Base-by-base conservation (phyloP, 257 asterid genomes). In the Perilla frutescens region DNA sequence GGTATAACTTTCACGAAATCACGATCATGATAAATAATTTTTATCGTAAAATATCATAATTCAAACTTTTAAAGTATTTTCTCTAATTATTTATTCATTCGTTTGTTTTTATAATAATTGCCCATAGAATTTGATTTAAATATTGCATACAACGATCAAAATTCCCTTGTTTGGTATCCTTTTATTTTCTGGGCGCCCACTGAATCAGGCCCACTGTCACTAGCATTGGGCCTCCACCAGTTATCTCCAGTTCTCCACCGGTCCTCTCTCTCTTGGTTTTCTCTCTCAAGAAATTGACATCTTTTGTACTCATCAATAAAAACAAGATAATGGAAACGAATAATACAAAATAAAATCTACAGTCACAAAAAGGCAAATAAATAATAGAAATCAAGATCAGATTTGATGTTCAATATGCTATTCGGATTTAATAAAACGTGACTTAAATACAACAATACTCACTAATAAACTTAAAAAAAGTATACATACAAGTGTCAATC, bases 171-270 rank as follows among this genome's bases (percentile, higher is more conserved):
- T 66, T 75, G 62, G 57, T 41, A 10, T 14, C 39, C 8, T 49
- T 49, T 68, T 29, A 37, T 43, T 70, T 43, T 72, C 11, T 48
- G 48, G 71, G 13, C 45, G 44, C 53, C 74, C 71, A 12, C 55
- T 3, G 67, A 50, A 32, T 58, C 1, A 40, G 71, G 75, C 78
- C 70, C 81, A 72, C 74, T 29, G 20, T 31, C 37, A 29, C n/a
- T 36, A 11, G 51, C n/a, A 71, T 20, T 48, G 65, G 74, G 73
- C 66, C 74, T 43, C 71, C 77, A 60, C 66, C 57, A n/a, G 0
- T 49, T 62, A 13, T 50, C 66, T 45, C 20, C 48, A 12, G 9
- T 12, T 8, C 3, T 60, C 20, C 39, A 9, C 6, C 6, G 34
- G 12, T 10, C 57, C 45, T n/a, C n/a, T n/a, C n/a, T n/a, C n/a